A percentile compares a stretch with the other conserved stretches of the same genome.
Conservation (phyloP, 108 stramenopile genomes). For the Nannochloropsis granulata region DNA sequence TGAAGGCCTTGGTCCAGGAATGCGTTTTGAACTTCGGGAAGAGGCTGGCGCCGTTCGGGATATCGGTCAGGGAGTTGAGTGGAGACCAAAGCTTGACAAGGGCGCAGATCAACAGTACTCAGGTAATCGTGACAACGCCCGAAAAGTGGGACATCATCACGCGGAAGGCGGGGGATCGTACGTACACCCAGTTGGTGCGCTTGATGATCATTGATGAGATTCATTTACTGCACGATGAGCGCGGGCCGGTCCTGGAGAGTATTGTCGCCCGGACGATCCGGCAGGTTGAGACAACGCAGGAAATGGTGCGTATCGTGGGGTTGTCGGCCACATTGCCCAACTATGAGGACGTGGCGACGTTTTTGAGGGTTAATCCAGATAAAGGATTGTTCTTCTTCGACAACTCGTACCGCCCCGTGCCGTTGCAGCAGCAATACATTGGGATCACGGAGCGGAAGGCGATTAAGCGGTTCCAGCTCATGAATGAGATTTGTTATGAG, state of each 20-base stretch:
- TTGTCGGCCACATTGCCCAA: conserved; percentile 98
- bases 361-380: conserved; percentile 87
- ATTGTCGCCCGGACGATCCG: conserved; percentile 88
- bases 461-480: conserved; percentile 85
- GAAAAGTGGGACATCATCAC: conserved; percentile 99
- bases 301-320: conserved; percentile 86
- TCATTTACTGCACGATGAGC: conserved; percentile 93
- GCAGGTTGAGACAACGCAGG: conserved; percentile 82
- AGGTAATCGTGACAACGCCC: conserved; percentile 93
- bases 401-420: conserved; percentile 93
- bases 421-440: conserved; percentile 98
- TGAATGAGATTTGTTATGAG: conserved; percentile 99
- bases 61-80: conserved; percentile 85
- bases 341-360: conserved; percentile 95
- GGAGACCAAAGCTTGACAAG: conserved; percentile 92
- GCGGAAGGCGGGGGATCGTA: conserved; percentile 92
- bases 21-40: conserved; percentile 85
- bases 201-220: conserved; percentile 98
- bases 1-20: conserved; percentile 99
- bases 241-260: conserved; percentile 94
- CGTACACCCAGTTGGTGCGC: conserved; percentile 90
- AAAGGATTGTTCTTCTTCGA: conserved; percentile 97
- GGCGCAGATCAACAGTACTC: conserved; percentile 87
- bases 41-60: conserved; percentile 63
- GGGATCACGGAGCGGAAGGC: conserved; percentile 97